Conservation (phyloP, 768 basidiomycete genomes). For the Termitomyces sp. region DNA sequence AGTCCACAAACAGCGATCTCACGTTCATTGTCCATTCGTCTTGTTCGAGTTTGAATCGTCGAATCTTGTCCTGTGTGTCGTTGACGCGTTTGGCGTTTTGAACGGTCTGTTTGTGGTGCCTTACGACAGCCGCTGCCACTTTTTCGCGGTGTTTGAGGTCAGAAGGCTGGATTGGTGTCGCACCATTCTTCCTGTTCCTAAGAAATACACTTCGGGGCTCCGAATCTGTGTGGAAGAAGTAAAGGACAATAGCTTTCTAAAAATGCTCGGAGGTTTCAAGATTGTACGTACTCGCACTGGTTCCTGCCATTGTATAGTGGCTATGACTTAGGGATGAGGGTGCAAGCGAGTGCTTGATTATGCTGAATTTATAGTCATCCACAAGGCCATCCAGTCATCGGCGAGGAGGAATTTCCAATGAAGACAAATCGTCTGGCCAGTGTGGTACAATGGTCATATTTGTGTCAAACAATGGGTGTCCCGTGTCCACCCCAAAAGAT, state of each 20-base stretch:
- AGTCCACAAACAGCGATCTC: slow-evolving; percentile 15
- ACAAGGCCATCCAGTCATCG: no score
- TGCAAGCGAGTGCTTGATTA: no score
- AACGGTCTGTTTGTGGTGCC: background rate
- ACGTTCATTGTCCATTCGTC: slow-evolving; percentile 18
- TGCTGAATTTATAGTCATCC: background rate
- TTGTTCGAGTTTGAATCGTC: slow-evolving; percentile 8
- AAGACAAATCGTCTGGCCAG: no score
- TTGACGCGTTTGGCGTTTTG: background rate
- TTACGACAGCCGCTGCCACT: background rate
- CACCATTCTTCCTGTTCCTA: background rate
- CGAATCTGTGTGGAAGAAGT: background rate
- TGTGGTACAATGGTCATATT: no score
- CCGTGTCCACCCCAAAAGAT: no score
- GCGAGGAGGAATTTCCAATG: no score
- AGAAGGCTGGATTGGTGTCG: background rate
- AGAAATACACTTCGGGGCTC: no score
- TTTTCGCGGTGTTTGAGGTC: background rate
- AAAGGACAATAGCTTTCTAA: background rate
- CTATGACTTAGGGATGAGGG: no score
- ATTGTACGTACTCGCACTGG: background rate
- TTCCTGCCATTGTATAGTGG: background rate
- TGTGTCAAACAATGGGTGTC: no score
- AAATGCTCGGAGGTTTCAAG: background rate
- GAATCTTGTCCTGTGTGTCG: background rate